Conservation (phyloP, 148 eudicot genomes). For the Cornus florida region DNA sequence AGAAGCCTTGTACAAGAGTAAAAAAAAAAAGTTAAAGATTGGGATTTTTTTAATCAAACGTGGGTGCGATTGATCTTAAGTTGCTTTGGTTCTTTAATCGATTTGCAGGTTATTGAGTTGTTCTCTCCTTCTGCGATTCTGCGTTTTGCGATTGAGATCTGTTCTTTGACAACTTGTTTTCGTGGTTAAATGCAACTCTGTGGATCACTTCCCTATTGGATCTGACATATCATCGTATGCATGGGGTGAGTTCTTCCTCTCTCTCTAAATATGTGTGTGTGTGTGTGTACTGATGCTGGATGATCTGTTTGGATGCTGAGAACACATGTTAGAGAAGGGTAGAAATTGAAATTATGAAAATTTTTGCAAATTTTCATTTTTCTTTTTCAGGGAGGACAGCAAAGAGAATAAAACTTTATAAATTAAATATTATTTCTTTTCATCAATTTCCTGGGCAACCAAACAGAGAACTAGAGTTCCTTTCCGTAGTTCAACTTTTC, state of each 20-base stretch:
- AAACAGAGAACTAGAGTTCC: not conserved
- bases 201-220: conserved; percentile 9
- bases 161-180: not conserved
- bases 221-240: conserved; percentile 17
- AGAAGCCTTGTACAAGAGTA: too few relatives aligned
- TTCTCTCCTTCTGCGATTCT: conserved; percentile 5
- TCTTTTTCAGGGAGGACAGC: not conserved
- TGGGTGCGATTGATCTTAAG: not conserved
- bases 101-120: conserved; percentile 1
- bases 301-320: conserved; percentile 1
- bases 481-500: conserved; percentile 20
- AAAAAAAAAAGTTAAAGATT: not conserved
- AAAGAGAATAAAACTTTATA: not conserved
- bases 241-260: conserved; percentile 24
- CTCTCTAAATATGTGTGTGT: not conserved
- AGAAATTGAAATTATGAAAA: not conserved
- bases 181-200: conserved; percentile 10
- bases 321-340: not conserved
- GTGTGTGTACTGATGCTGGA: not conserved
- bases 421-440: not conserved
- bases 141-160: not conserved
- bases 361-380: not conserved
- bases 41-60: not conserved
- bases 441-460: not conserved
- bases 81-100: not conserved